A percentile compares a stretch with the other conserved stretches of the same genome.
Evolutionary conservation across 495 filamentous ascomycete species (phyloP).

Genomic region (Penicillium cinerascens): DNA sequence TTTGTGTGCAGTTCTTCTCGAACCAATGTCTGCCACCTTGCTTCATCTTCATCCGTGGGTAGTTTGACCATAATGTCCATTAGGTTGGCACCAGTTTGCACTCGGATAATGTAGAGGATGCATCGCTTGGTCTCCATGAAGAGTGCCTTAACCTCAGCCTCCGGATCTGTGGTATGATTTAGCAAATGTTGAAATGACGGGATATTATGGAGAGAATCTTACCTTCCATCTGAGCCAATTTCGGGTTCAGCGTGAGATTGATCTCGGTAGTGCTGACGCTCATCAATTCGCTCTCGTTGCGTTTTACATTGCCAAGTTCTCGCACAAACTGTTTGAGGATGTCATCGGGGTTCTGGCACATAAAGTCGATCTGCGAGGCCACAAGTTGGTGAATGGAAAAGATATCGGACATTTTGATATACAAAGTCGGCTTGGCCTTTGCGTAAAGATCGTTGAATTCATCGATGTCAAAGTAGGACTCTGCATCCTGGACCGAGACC

Average conservation of each 20-base stretch:
- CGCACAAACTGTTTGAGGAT: constrained; percentile 85
- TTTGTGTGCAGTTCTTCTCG: constrained; percentile 73
- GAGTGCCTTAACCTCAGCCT: constrained; percentile 82
- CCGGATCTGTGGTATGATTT: constrained; percentile 58
- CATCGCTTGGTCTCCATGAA: constrained; percentile 98
- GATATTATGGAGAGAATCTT: constrained; percentile 9
- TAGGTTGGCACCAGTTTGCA: constrained; percentile 87
- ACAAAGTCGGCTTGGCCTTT: constrained; percentile 91
- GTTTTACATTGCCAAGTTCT: constrained; percentile 92
- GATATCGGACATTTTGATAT: constrained; percentile 97
- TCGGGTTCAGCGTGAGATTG: constrained; percentile 84
- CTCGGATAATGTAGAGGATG: constrained; percentile 94
- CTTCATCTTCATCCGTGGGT: constrained; percentile 80
- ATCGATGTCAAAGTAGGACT: constrained; percentile 93
- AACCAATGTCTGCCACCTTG: constrained; percentile 78
- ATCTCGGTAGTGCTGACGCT: constrained; percentile 87
- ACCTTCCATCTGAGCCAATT: constrained; percentile 82
- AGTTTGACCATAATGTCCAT: constrained; percentile 94
- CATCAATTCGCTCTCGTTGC: constrained; percentile 88
- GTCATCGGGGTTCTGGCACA: constrained; percentile 80
- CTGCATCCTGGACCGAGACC: constrained; percentile 78
- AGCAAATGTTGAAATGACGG: background rate
- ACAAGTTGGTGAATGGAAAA: constrained; percentile 93
- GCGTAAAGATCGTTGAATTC: constrained; percentile 97
- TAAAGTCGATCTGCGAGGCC: constrained; percentile 66